Conservation (phyloP, 495 filamentous ascomycete genomes). For the Hypoxylon perforatum region DNA sequence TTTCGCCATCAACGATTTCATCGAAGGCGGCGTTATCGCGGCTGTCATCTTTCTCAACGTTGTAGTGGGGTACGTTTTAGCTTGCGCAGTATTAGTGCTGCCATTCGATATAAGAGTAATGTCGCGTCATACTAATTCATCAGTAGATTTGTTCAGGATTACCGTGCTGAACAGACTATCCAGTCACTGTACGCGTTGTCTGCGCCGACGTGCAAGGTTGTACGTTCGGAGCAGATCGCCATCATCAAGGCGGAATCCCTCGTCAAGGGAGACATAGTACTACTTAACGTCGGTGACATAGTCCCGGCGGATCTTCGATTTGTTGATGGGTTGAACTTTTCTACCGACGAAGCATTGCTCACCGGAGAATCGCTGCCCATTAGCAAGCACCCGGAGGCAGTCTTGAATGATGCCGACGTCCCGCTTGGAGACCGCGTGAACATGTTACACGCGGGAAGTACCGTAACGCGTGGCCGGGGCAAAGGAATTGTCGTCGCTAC, state of each 20-base stretch:
- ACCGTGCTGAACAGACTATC: conserved; percentile 78
- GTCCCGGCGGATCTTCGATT: conserved; percentile 76
- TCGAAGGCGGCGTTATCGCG: conserved; percentile 79
- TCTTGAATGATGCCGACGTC: conserved; percentile 56
- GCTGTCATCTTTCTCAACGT: conserved; percentile 81
- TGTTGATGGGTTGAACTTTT: conserved; percentile 75
- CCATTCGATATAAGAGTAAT: conserved; percentile 1
- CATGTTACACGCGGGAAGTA: conserved; percentile 77
- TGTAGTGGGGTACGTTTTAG: conserved; percentile 65
- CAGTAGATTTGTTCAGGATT: conserved; percentile 74
- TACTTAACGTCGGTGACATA: conserved; percentile 74
- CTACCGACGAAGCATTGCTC: conserved; percentile 77
- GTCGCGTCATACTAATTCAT: conserved; percentile 1
- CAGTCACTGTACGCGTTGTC: conserved; percentile 73
- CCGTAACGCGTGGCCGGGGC: conserved; percentile 75
- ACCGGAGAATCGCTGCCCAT: conserved; percentile 83
- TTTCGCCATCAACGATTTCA: conserved; percentile 77
- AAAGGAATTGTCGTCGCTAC: conserved; percentile 76
- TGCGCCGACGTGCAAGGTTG: conserved; percentile 73
- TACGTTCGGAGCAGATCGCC: conserved; percentile 66
- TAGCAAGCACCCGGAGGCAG: conserved; percentile 60
- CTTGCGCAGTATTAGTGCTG: not conserved
- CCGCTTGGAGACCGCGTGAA: conserved; percentile 77
- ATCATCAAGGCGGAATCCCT: conserved; percentile 71
- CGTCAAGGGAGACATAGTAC: conserved; percentile 77